phyloP scores from a whole-genome alignment of 2,329 filamentous ascomycete genomes.

The Lasiodiplodia hormozganensis region DNA sequence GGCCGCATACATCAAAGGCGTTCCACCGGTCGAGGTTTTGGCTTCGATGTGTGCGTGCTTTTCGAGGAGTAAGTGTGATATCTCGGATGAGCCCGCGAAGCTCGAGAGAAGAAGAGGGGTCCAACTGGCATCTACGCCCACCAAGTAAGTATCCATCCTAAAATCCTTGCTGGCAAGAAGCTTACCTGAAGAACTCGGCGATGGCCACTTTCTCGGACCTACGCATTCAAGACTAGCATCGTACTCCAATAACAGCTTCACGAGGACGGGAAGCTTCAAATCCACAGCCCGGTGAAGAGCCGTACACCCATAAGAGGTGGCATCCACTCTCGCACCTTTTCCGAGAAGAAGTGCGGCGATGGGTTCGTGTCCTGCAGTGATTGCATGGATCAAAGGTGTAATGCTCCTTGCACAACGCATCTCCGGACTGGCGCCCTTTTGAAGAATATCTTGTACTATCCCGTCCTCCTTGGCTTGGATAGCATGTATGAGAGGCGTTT shows the following conservation, averaged over 20 bases:
- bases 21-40: slow-evolving; percentile 23
- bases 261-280: not conserved
- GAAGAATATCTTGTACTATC: slow-evolving; percentile 22
- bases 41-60: slow-evolving; percentile 28
- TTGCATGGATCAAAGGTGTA: slow-evolving; percentile 21
- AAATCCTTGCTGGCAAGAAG: not conserved
- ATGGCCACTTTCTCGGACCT: slow-evolving; percentile 23
- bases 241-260: slow-evolving; percentile 18
- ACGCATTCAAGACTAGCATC: slow-evolving; percentile 14
- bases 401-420: slow-evolving; percentile 19
- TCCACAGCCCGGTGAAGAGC: slow-evolving; percentile 21
- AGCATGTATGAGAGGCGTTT: slow-evolving; percentile 20
- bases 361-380: slow-evolving; percentile 9
- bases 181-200: slow-evolving; percentile 10
- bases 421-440: slow-evolving; percentile 17
- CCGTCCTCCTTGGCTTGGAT: slow-evolving; percentile 22
- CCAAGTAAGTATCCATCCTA: not conserved
- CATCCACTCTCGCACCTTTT: slow-evolving; percentile 21
- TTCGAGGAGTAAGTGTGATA: slow-evolving; percentile 16
- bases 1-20: slow-evolving; percentile 26
- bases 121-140: slow-evolving; percentile 15
- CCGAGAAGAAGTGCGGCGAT: slow-evolving; percentile 17
- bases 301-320: slow-evolving; percentile 5
- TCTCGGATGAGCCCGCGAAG: slow-evolving; percentile 1
- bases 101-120: slow-evolving; percentile 17